Conservation (phyloP, 2,329 filamentous ascomycete genomes). For the Penicillium sp. region DNA sequence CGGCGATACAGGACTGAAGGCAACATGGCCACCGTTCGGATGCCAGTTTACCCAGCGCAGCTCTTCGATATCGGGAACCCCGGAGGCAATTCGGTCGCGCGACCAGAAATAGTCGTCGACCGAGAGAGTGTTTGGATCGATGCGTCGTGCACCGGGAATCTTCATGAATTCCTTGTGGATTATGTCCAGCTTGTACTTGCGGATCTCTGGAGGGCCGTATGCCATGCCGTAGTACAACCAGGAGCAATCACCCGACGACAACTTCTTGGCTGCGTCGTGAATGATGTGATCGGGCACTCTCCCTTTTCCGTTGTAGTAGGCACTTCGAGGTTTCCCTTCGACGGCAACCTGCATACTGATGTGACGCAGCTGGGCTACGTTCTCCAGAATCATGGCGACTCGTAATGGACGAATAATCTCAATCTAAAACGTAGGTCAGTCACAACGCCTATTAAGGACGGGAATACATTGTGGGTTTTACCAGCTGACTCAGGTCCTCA, state of each 20-base stretch:
- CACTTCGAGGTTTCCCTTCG: slow-evolving; percentile 8
- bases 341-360: slow-evolving; percentile 5
- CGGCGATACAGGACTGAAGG: slow-evolving; percentile 8
- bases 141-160: slow-evolving; percentile 5
- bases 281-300: slow-evolving; percentile 2
- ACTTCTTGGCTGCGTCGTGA: slow-evolving; percentile 3
- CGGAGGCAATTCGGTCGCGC: slow-evolving; percentile 5
- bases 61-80: slow-evolving; percentile 8
- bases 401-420: slow-evolving; percentile 9
- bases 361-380: slow-evolving; percentile 10
- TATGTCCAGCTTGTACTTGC: slow-evolving; percentile 10
- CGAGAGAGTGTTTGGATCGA: slow-evolving; percentile 2
- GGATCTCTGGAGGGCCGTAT: slow-evolving; percentile 8
- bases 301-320: slow-evolving; percentile 7
- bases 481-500: slow-evolving; percentile 4
- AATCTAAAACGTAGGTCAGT: background rate
- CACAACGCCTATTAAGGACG: background rate
- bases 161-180: slow-evolving; percentile 13
- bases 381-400: slow-evolving; percentile 11
- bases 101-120: slow-evolving; percentile 6
- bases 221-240: slow-evolving; percentile 11
- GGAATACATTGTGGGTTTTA: background rate
- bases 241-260: slow-evolving; percentile 5
- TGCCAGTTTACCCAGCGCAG: slow-evolving; percentile 11
- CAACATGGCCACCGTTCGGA: slow-evolving; percentile 10